Conservation (phyloP, 2,329 filamentous ascomycete species). For the Talaromyces sp. region DNA sequence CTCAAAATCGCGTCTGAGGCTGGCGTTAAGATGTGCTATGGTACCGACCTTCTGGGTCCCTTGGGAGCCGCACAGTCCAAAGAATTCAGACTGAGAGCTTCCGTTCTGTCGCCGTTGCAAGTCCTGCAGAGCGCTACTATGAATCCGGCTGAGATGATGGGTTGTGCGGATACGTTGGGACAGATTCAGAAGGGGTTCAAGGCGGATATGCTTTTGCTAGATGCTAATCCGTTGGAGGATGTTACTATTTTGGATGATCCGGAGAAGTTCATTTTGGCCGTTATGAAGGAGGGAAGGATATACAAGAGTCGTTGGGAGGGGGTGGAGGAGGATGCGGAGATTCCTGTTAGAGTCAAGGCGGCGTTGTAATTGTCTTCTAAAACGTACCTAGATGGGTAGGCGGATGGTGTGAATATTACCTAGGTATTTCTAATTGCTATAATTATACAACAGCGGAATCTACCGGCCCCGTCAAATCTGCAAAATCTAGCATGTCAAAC, state of each 20-base stretch:
- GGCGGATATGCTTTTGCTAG: slow-evolving; percentile 55
- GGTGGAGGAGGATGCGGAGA: background rate
- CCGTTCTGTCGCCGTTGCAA: slow-evolving; percentile 44
- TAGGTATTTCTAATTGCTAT: background rate
- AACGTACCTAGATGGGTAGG: background rate
- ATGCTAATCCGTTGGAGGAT: slow-evolving; percentile 57
- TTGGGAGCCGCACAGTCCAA: slow-evolving; percentile 50
- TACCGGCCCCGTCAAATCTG: background rate
- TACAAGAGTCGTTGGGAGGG: slow-evolving; percentile 34
- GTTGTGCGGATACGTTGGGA: slow-evolving; percentile 38
- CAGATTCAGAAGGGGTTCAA: slow-evolving; percentile 52
- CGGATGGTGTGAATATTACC: background rate
- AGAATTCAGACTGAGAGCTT: slow-evolving; percentile 50
- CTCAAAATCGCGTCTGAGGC: slow-evolving; percentile 52
- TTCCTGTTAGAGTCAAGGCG: slow-evolving; percentile 4
- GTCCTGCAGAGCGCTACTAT: slow-evolving; percentile 55
- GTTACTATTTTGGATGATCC: slow-evolving; percentile 49
- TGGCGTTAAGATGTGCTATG: slow-evolving; percentile 58
- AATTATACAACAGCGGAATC: background rate
- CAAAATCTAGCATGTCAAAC: slow-evolving; percentile 27
- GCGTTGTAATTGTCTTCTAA: background rate
- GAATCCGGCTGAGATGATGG: slow-evolving; percentile 46
- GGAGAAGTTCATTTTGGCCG: slow-evolving; percentile 25
- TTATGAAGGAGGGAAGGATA: slow-evolving; percentile 57
- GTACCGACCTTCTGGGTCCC: slow-evolving; percentile 55